A percentile compares a stretch with the other conserved stretches of the same genome.
Evolutionary conservation across 495 filamentous ascomycete genomes (phyloP).

Genomic region (Viridothelium virens): DNA sequence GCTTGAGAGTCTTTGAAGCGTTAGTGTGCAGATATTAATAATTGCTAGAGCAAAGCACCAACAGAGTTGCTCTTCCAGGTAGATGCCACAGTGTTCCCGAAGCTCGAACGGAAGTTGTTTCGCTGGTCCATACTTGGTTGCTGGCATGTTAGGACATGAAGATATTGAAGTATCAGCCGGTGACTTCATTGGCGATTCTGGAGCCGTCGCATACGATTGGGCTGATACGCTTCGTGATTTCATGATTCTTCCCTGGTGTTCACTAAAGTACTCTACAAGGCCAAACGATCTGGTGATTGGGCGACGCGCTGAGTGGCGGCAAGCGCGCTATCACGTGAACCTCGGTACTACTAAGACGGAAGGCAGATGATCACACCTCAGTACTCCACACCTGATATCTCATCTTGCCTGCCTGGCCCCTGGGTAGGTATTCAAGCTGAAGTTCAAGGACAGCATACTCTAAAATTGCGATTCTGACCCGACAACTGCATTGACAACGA

Average conservation of each 20-base stretch:
- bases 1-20: conserved; percentile 53
- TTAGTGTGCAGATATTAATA: conserved; percentile 16
- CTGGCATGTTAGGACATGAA: not conserved
- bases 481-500: not conserved
- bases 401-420: not conserved
- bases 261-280: not conserved
- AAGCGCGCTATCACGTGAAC: not conserved
- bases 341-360: not conserved
- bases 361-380: not conserved
- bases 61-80: conserved; percentile 72
- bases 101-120: conserved; percentile 53
- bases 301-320: not conserved
- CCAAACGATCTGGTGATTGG: not conserved
- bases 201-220: not conserved
- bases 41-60: conserved; percentile 4
- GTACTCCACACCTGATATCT: not conserved
- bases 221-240: not conserved
- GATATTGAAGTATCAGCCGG: not conserved
- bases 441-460: too few relatives aligned
- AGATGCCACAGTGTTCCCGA: conserved; percentile 57
- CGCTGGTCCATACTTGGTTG: conserved; percentile 43
- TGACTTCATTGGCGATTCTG: conserved; percentile 10
- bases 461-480: too few relatives aligned
- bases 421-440: too few relatives aligned
- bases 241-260: not conserved